Evolutionary conservation across 2,329 filamentous ascomycete genomes (phyloP).

Genomic region (Claviceps sp.): DNA sequence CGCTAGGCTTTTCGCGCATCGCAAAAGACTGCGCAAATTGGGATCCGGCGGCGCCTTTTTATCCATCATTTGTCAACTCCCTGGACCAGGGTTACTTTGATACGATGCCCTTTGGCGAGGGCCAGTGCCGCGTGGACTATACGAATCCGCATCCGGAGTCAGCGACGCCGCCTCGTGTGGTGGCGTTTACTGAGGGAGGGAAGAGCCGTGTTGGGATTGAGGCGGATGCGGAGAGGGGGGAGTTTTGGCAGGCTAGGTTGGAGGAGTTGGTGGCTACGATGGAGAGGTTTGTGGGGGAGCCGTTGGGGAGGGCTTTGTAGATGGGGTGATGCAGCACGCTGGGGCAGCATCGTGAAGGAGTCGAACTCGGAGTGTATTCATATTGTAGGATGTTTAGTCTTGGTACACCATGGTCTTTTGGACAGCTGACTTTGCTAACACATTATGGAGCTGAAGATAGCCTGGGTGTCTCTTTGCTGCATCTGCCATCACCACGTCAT

Average conservation of each 20-base stretch:
- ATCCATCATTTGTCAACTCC: slow-evolving; percentile 15
- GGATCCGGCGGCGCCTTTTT: slow-evolving; percentile 10
- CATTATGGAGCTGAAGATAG: too few relatives aligned
- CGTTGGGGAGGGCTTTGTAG: neutral
- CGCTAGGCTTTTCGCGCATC: slow-evolving; percentile 12
- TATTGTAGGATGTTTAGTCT: too few relatives aligned
- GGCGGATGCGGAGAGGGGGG: slow-evolving; percentile 14
- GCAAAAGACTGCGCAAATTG: slow-evolving; percentile 11
- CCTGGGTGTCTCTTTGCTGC: too few relatives aligned
- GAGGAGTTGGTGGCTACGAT: slow-evolving; percentile 10
- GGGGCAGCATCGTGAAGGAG: too few relatives aligned
- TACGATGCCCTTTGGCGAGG: slow-evolving; percentile 14
- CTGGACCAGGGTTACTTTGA: slow-evolving; percentile 17
- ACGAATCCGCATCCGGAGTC: slow-evolving; percentile 14
- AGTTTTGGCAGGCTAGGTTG: slow-evolving; percentile 14
- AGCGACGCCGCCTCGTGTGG: slow-evolving; percentile 12
- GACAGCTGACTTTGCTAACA: too few relatives aligned
- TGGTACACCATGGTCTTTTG: too few relatives aligned
- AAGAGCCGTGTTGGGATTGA: slow-evolving; percentile 14
- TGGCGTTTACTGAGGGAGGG: slow-evolving; percentile 13
- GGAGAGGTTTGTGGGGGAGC: slow-evolving; percentile 9
- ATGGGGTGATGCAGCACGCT: too few relatives aligned
- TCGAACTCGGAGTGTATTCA: too few relatives aligned
- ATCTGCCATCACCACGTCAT: too few relatives aligned
- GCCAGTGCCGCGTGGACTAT: slow-evolving; percentile 15